phyloP scores from a whole-genome alignment of 257 asterid genomes.

The Solanum sitiens region DNA sequence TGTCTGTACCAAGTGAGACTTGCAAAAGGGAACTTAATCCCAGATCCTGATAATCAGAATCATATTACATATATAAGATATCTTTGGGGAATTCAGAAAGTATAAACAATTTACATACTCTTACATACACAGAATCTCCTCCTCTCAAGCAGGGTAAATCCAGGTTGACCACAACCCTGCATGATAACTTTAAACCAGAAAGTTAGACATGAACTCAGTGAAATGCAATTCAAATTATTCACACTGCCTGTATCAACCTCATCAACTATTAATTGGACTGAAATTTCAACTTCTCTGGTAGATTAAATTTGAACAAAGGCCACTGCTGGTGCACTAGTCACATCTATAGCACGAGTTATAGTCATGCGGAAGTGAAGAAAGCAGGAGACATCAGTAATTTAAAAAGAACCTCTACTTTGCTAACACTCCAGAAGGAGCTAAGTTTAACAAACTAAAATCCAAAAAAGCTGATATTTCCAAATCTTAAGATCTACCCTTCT shows the following conservation, averaged over 20 bases:
- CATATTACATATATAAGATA: background rate
- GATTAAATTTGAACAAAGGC: background rate
- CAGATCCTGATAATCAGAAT: background rate
- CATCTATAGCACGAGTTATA: background rate
- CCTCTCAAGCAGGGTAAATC: slow-evolving; percentile 82
- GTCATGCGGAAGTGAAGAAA: background rate
- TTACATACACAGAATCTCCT: slow-evolving; percentile 60
- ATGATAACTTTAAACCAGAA: slow-evolving; percentile 4
- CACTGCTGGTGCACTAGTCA: background rate
- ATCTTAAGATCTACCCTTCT: background rate
- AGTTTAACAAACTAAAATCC: background rate
- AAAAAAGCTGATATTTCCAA: background rate
- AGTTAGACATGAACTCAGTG: background rate
- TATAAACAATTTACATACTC: background rate
- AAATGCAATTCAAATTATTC: background rate
- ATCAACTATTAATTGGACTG: background rate
- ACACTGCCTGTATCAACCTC: background rate
- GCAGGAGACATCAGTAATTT: background rate
- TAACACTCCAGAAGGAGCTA: background rate
- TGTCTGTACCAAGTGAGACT: background rate
- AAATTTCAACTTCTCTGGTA: background rate
- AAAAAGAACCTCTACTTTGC: background rate
- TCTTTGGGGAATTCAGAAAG: background rate
- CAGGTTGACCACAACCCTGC: slow-evolving; percentile 93
- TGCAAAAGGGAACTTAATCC: background rate